These are phyloP conservation scores for Mycogone perniciosa DNA, from an alignment of 2,329 filamentous ascomycete genomes.

Conservation along the genomic window DNA sequence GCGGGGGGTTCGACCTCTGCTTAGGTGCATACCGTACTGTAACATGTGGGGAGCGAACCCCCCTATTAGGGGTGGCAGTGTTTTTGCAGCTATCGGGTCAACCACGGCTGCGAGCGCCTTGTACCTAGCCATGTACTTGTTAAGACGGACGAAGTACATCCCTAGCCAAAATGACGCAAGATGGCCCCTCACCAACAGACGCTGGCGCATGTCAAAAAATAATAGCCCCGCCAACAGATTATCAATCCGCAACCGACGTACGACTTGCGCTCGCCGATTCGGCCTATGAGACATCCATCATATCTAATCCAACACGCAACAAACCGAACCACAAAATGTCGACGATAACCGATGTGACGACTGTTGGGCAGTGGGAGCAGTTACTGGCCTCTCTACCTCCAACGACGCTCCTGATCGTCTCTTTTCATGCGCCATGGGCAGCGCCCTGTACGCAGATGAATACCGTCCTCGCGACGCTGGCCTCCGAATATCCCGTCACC, in stretches of 20 bases:
- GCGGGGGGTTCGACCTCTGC: conserved; percentile 7
- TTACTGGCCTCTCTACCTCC: conserved; percentile 60
- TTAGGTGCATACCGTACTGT: conserved; percentile 7
- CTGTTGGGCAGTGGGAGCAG: conserved; percentile 65
- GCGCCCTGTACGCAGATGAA: conserved; percentile 94
- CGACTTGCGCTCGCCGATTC: not conserved
- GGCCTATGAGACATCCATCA: not conserved
- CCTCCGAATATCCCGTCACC: conserved; percentile 71
- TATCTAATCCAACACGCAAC: not conserved
- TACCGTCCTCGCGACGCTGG: conserved; percentile 77
- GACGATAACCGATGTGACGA: conserved; percentile 69
- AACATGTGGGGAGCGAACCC: not conserved
- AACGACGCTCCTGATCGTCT: conserved; percentile 72
- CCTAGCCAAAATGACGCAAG: conserved; percentile 21
- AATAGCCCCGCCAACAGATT: conserved; percentile 3
- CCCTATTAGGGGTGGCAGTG: not conserved
- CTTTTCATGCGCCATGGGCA: conserved; percentile 96
- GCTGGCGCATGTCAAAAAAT: conserved; percentile 8
- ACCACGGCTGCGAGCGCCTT: not conserved
- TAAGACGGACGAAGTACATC: no score
- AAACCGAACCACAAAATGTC: conserved; percentile 50
- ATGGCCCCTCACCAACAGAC: conserved; percentile 6
- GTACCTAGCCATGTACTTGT: no score
- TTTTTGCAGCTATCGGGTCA: conserved; percentile 9
- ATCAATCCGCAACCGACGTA: not conserved